Evolutionary conservation across 352 stramenopile genomes (phyloP).

Genomic region (Phytophthora pluvialis): DNA sequence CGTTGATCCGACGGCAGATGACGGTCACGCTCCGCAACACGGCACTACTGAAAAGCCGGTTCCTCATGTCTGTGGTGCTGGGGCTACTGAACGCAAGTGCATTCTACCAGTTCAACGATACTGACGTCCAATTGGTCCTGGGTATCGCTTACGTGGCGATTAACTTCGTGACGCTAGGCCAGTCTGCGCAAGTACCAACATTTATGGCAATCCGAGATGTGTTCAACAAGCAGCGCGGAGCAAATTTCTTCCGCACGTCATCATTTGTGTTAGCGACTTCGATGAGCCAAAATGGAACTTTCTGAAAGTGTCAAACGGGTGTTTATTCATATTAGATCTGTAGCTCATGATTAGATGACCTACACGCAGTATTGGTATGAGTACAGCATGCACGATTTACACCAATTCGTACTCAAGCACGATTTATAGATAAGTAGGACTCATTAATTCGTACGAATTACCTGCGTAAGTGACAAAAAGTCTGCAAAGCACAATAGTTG

Average conservation of each 20-base stretch:
- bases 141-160: constrained; percentile 72
- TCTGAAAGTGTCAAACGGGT: too few relatives aligned
- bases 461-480: too few relatives aligned
- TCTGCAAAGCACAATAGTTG: too few relatives aligned
- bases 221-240: constrained; percentile 86
- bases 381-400: too few relatives aligned
- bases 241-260: constrained; percentile 79
- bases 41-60: constrained; percentile 25
- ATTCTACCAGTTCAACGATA: constrained; percentile 25
- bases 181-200: constrained; percentile 65
- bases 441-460: too few relatives aligned
- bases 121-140: constrained; percentile 19
- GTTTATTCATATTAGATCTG: too few relatives aligned
- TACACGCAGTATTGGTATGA: too few relatives aligned
- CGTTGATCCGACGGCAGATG: constrained; percentile 32
- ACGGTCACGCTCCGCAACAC: constrained; percentile 35
- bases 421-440: too few relatives aligned
- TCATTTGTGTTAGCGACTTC: too few relatives aligned
- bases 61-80: constrained; percentile 19
- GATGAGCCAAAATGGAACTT: too few relatives aligned
- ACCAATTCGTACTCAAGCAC: too few relatives aligned
- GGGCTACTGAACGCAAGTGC: constrained; percentile 20
- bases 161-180: constrained; percentile 75
- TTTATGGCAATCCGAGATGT: constrained; percentile 60
- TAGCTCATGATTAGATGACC: too few relatives aligned